A percentile compares a stretch with the other conserved stretches of the same genome.
These are phyloP conservation scores for Eucalyptus polybractea DNA, from an alignment of 345 rosid species.

Conservation along the genomic window DNA sequence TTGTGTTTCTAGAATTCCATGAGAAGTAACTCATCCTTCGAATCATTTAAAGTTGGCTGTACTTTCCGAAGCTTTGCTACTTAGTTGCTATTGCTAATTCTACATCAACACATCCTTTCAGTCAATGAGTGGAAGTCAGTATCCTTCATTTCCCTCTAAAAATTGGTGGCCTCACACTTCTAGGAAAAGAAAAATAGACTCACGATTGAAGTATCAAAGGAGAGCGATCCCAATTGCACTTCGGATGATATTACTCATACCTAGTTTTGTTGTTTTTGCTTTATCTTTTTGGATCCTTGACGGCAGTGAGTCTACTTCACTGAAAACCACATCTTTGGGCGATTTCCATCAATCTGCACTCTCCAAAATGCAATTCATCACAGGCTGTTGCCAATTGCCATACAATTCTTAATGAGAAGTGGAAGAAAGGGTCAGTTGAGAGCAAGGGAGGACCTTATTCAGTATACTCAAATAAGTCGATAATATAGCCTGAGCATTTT, in stretches of 20 bases:
- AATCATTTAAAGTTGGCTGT: background rate
- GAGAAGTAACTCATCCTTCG: background rate
- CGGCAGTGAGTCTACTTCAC: constrained; percentile 44
- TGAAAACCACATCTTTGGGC: constrained; percentile 51
- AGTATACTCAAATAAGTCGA: constrained; percentile 47
- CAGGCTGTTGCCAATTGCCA: background rate
- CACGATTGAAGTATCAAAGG: background rate
- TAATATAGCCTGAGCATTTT: constrained; percentile 51
- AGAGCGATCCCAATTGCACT: background rate
- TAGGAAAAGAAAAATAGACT: background rate
- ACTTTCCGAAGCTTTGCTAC: background rate
- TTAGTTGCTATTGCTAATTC: background rate
- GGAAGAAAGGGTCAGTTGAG: background rate
- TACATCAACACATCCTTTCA: background rate
- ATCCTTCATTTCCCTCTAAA: background rate
- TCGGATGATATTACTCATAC: background rate
- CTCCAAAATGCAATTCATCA: background rate
- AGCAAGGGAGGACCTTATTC: constrained; percentile 29
- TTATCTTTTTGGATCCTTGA: constrained; percentile 33
- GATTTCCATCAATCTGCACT: constrained; percentile 71
- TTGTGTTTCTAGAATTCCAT: background rate
- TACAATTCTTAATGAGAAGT: background rate
- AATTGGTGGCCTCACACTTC: background rate
- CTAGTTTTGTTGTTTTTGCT: constrained; percentile 6
- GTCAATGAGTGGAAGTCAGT: background rate